Conservation (phyloP, 768 basidiomycete genomes). For the Suillus tomentosus region DNA sequence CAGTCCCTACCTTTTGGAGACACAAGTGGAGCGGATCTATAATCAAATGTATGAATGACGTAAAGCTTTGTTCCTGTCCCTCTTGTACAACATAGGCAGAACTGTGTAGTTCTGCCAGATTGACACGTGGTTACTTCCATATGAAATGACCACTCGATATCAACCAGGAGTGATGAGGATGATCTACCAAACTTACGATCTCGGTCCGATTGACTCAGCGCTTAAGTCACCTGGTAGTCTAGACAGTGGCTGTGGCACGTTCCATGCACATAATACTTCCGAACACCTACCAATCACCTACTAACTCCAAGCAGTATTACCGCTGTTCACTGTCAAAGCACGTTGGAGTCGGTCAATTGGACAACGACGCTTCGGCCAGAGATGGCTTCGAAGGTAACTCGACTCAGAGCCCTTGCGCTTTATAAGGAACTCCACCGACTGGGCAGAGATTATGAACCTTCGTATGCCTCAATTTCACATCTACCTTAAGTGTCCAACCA, state of each 20-base stretch:
- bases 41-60: no score
- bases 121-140: no score
- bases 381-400: conserved; percentile 55
- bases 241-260: background rate
- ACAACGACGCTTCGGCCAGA: background rate
- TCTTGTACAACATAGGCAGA: no score
- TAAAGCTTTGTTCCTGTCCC: no score
- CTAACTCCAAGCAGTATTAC: background rate
- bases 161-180: no score
- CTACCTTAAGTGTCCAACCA: conserved; percentile 8
- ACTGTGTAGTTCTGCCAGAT: no score
- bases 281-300: no score
- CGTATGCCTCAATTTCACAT: conserved; percentile 46
- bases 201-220: no score
- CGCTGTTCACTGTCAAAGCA: background rate
- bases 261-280: background rate
- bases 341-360: background rate
- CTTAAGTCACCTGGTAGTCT: background rate
- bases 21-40: background rate
- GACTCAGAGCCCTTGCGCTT: conserved; percentile 65
- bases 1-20: no score
- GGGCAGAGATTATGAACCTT: conserved; percentile 80
- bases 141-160: no score
- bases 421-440: conserved; percentile 85
- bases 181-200: no score